phyloP scores from a whole-genome alignment of 1,284 basidiomycete genomes.

The Filobasidium uniguttulatum region DNA sequence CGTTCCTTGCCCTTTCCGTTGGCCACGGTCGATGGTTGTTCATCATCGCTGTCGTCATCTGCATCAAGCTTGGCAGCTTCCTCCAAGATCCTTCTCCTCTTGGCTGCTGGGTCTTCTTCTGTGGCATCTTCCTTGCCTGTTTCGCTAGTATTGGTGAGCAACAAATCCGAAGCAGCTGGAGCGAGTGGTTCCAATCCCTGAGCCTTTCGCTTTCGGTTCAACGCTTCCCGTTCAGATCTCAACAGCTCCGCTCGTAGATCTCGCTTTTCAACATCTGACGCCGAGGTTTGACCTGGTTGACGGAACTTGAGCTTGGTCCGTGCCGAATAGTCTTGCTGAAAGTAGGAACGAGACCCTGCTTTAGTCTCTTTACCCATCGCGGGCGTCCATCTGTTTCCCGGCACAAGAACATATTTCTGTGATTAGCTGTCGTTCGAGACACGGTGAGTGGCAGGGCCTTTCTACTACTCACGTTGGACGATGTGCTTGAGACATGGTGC shows the following conservation, averaged over 20 bases:
- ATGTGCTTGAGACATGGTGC: conserved; percentile 37
- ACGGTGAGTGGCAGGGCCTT: background rate
- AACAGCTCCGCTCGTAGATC: conserved; percentile 72
- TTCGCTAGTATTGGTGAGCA: conserved; percentile 20
- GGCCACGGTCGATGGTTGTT: conserved; percentile 38
- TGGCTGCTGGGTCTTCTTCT: conserved; percentile 53
- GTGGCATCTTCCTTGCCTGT: conserved; percentile 38
- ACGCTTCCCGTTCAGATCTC: conserved; percentile 65
- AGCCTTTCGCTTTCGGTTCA: conserved; percentile 77
- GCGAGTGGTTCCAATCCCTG: conserved; percentile 46
- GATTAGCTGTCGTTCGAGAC: background rate
- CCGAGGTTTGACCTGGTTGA: conserved; percentile 72
- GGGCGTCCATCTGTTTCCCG: conserved; percentile 29
- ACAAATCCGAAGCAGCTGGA: conserved; percentile 16
- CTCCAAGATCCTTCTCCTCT: conserved; percentile 65
- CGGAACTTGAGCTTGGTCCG: conserved; percentile 95
- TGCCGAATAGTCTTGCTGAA: conserved; percentile 74
- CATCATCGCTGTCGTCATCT: conserved; percentile 62
- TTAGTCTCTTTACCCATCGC: conserved; percentile 43
- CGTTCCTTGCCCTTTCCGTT: conserved; percentile 30
- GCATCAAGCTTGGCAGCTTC: conserved; percentile 71
- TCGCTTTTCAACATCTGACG: conserved; percentile 55
- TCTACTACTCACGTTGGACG: conserved; percentile 24
- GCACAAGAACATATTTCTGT: too few relatives aligned
- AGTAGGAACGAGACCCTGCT: conserved; percentile 74